A percentile compares a stretch with the other conserved stretches of the same genome.
Conservation (phyloP, 2,329 filamentous ascomycete genomes). For the Fusarium sarcochroum region DNA sequence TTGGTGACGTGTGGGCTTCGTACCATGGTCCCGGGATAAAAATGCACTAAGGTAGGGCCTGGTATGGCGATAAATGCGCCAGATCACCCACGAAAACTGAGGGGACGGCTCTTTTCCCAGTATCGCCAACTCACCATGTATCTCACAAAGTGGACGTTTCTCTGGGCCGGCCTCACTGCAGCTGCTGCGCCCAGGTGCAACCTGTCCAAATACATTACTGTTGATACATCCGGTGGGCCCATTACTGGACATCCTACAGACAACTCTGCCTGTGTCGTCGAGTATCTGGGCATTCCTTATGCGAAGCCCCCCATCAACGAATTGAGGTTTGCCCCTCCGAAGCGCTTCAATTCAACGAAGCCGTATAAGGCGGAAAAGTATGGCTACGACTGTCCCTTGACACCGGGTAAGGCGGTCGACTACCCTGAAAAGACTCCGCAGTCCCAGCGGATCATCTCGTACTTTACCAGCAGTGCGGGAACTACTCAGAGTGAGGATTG, state of each 20-base stretch:
- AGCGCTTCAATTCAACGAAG: constrained; percentile 39
- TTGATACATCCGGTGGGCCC: constrained; percentile 52
- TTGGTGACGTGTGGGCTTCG: too few relatives aligned
- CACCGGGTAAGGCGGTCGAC: constrained; percentile 32
- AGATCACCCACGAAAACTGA: too few relatives aligned
- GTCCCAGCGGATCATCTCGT: constrained; percentile 37
- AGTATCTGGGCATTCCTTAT: constrained; percentile 59
- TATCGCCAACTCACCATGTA: constrained; percentile 18
- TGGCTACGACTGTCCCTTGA: constrained; percentile 41
- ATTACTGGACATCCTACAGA: constrained; percentile 53
- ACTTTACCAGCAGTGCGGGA: constrained; percentile 39
- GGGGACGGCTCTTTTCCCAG: too few relatives aligned
- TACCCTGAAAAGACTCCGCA: constrained; percentile 41
- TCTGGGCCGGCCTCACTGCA: constrained; percentile 22
- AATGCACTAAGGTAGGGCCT: too few relatives aligned
- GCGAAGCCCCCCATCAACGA: constrained; percentile 55
- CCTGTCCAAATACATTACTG: constrained; percentile 38
- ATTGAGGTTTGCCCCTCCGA: constrained; percentile 55
- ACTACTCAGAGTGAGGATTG: constrained; percentile 43
- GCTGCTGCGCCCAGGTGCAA: constrained; percentile 32
- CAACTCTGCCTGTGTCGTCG: constrained; percentile 51
- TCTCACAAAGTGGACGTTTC: neutral
- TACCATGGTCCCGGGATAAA: too few relatives aligned
- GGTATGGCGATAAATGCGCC: too few relatives aligned
- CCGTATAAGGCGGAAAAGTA: constrained; percentile 27